phyloP scores from a whole-genome alignment of 495 filamentous ascomycete species.

The Penicillium cinerascens region DNA sequence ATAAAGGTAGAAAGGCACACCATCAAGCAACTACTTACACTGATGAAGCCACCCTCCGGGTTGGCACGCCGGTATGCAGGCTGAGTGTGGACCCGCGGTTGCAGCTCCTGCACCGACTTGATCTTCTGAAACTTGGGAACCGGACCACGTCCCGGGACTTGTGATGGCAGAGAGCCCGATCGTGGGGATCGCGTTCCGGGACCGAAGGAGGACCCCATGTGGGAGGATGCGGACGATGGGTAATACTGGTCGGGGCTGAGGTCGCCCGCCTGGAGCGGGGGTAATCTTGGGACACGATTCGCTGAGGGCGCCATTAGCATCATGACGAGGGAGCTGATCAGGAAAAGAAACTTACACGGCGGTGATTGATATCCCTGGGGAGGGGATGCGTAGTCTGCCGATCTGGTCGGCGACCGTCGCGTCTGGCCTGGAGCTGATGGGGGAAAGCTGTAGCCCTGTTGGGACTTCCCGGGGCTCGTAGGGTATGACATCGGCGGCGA shows the following conservation, averaged over 20 bases:
- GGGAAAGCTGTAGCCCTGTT: slow-evolving; percentile 46
- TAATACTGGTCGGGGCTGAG: slow-evolving; percentile 64
- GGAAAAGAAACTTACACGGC: slow-evolving; percentile 44
- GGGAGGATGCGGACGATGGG: slow-evolving; percentile 62
- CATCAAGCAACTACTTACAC: slow-evolving; percentile 56
- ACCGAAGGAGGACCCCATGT: slow-evolving; percentile 68
- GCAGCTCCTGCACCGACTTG: slow-evolving; percentile 66
- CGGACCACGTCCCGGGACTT: slow-evolving; percentile 59
- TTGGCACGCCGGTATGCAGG: slow-evolving; percentile 90
- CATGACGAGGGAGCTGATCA: slow-evolving; percentile 2
- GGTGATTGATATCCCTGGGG: slow-evolving; percentile 64
- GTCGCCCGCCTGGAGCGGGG: slow-evolving; percentile 65
- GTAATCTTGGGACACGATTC: slow-evolving; percentile 50
- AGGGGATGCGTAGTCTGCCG: slow-evolving; percentile 55
- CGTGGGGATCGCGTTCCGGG: slow-evolving; percentile 73
- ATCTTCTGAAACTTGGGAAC: slow-evolving; percentile 86
- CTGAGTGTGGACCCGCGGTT: slow-evolving; percentile 78
- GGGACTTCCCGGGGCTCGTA: slow-evolving; percentile 55
- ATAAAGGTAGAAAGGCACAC: background rate
- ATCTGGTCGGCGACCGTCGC: slow-evolving; percentile 58
- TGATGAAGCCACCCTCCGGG: slow-evolving; percentile 98
- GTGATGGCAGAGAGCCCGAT: slow-evolving; percentile 39
- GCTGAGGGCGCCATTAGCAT: slow-evolving; percentile 18
- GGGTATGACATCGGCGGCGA: slow-evolving; percentile 58
- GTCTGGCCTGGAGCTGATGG: slow-evolving; percentile 31